phyloP scores from a whole-genome alignment of 2,329 filamentous ascomycete species.

The Cladosporium sp. region DNA sequence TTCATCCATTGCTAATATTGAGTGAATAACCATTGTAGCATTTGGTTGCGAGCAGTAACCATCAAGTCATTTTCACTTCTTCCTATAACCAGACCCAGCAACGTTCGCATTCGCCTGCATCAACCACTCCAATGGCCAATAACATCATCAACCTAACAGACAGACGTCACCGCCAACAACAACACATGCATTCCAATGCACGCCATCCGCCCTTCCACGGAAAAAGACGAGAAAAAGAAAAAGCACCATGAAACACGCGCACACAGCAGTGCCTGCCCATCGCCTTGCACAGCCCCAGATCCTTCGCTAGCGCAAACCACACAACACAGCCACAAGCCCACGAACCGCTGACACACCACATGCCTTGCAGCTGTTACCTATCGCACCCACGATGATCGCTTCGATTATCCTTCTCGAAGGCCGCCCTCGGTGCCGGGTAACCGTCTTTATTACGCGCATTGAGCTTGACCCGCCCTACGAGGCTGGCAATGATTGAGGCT shows the following conservation, averaged over 20 bases:
- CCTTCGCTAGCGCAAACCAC: neutral
- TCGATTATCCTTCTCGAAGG: neutral
- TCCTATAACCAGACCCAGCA: too few relatives aligned
- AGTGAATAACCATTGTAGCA: too few relatives aligned
- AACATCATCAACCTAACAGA: neutral
- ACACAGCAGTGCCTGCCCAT: neutral
- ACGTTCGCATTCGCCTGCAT: too few relatives aligned
- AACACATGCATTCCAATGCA: neutral
- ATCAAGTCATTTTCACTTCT: too few relatives aligned
- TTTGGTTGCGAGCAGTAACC: too few relatives aligned
- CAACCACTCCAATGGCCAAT: neutral
- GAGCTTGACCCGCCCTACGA: neutral
- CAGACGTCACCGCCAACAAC: neutral
- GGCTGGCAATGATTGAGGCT: neutral
- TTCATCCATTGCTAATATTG: too few relatives aligned
- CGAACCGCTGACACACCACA: neutral
- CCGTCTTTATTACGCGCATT: neutral
- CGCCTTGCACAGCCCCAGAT: neutral
- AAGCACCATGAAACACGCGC: neutral
- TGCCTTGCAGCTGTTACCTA: neutral
- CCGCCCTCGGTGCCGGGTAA: neutral
- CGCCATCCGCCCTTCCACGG: neutral
- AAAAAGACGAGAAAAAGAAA: neutral
- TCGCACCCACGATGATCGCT: neutral
- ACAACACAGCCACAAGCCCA: neutral